A percentile compares a stretch with the other conserved stretches of the same genome.
phyloP scores from a whole-genome alignment of 768 basidiomycete genomes.

The Rhizopogon roseolus region DNA sequence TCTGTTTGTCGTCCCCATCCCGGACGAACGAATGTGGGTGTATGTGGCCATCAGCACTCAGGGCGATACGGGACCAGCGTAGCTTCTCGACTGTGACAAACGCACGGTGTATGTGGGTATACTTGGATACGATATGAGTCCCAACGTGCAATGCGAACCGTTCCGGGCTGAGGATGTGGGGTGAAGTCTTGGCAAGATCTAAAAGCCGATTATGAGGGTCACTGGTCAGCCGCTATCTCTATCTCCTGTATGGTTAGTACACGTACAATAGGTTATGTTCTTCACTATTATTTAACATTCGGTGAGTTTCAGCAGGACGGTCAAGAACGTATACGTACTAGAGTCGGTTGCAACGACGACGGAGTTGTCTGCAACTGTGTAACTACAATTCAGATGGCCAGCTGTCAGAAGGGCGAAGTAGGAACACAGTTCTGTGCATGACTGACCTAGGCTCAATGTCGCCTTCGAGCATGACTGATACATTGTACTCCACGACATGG shows the following conservation, averaged over 20 bases:
- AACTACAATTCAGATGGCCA: conserved; percentile 38
- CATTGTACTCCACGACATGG: conserved; percentile 80
- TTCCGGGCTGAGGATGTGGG: conserved; percentile 79
- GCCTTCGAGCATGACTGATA: conserved; percentile 77
- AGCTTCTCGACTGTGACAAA: conserved; percentile 73
- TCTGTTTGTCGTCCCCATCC: conserved; percentile 87
- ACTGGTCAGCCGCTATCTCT: neutral
- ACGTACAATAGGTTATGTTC: conserved; percentile 61
- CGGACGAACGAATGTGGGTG: conserved; percentile 83
- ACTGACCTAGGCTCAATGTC: conserved; percentile 68
- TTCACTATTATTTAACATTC: conserved; percentile 40
- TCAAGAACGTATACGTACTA: conserved; percentile 40
- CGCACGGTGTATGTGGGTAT: conserved; percentile 68
- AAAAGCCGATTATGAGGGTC: neutral
- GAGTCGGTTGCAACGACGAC: conserved; percentile 91
- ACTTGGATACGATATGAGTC: conserved; percentile 76
- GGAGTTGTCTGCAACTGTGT: conserved; percentile 84
- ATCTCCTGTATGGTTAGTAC: neutral
- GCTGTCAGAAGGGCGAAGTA: neutral
- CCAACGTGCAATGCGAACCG: conserved; percentile 86
- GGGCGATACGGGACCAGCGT: conserved; percentile 76
- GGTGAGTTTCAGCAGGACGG: neutral
- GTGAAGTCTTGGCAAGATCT: conserved; percentile 88
- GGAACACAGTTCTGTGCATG: neutral
- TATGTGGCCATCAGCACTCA: conserved; percentile 35